A percentile compares a stretch with the other conserved stretches of the same genome.
phyloP scores from a whole-genome alignment of 2,329 filamentous ascomycete species.

The Botryosphaeria dothidea region DNA sequence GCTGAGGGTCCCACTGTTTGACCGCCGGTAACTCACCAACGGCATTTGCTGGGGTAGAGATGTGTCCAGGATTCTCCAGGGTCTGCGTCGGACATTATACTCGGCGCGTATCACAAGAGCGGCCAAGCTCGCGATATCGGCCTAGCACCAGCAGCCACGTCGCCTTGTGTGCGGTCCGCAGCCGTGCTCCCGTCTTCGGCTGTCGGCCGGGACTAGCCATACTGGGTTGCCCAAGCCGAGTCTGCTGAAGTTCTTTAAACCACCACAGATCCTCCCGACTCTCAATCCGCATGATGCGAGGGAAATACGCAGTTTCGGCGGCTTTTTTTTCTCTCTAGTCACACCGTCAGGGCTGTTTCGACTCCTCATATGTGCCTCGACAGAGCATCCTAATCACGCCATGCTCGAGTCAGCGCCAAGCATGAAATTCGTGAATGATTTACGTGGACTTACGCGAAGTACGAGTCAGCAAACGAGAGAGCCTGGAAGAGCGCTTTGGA shows the following conservation, averaged over 20 bases:
- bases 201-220: constrained; percentile 2
- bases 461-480: neutral
- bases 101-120: neutral
- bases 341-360: neutral
- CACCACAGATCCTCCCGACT: neutral
- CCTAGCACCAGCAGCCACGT: neutral
- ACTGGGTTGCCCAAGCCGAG: neutral
- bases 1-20: neutral
- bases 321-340: too few relatives aligned
- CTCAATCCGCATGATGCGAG: neutral
- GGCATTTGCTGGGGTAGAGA: neutral
- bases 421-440: neutral
- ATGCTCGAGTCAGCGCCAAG: constrained; percentile 7
- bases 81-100: neutral
- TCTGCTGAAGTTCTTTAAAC: neutral
- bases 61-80: neutral
- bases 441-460: neutral
- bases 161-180: neutral
- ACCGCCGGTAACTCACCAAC: neutral
- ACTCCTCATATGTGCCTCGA: neutral
- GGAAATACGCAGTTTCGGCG: neutral
- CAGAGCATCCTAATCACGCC: neutral
- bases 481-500: neutral
- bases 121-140: constrained; percentile 9
- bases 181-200: neutral